A percentile compares a stretch with the other conserved stretches of the same genome.
Conservation (phyloP, 306 rosid genomes). For the Lathyrus oleraceus region DNA sequence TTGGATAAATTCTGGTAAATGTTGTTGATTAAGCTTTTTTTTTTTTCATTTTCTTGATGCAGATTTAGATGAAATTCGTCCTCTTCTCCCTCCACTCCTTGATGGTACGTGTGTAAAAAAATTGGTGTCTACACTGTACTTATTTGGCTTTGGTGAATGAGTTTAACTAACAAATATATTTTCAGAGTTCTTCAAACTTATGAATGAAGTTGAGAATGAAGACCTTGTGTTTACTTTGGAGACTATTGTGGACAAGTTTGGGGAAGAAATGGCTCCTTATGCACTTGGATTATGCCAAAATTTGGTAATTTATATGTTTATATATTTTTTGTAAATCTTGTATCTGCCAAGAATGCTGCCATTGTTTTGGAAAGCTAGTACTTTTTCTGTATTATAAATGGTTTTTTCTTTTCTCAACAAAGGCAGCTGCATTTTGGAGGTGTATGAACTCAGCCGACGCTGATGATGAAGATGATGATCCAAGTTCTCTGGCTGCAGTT, state of each 20-base stretch:
- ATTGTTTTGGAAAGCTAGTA: constrained; percentile 7
- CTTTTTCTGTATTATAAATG: constrained; percentile 9
- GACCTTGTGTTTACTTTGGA: constrained; percentile 96
- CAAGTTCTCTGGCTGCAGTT: constrained; percentile 93
- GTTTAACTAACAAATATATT: constrained; percentile 14
- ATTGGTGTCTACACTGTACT: neutral
- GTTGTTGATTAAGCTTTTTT: neutral
- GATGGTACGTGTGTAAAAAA: constrained; percentile 64
- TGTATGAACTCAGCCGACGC: constrained; percentile 91
- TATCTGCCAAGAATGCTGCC: constrained; percentile 5
- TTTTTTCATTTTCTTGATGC: constrained; percentile 37
- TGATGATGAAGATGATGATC: constrained; percentile 87
- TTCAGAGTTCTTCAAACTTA: constrained; percentile 91
- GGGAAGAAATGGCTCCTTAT: constrained; percentile 98
- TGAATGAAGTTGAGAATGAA: constrained; percentile 97
- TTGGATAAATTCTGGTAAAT: constrained; percentile 4
- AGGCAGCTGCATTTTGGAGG: constrained; percentile 97
- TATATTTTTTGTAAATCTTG: neutral
- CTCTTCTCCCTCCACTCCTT: constrained; percentile 89
- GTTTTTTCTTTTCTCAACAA: neutral
- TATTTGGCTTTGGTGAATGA: constrained; percentile 33
- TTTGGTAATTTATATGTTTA: constrained; percentile 59
- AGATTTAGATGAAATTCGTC: constrained; percentile 93
- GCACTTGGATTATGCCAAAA: constrained; percentile 91
- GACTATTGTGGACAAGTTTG: constrained; percentile 96